Conservation (phyloP, 257 asterid genomes). For the Linaria vulgaris region DNA sequence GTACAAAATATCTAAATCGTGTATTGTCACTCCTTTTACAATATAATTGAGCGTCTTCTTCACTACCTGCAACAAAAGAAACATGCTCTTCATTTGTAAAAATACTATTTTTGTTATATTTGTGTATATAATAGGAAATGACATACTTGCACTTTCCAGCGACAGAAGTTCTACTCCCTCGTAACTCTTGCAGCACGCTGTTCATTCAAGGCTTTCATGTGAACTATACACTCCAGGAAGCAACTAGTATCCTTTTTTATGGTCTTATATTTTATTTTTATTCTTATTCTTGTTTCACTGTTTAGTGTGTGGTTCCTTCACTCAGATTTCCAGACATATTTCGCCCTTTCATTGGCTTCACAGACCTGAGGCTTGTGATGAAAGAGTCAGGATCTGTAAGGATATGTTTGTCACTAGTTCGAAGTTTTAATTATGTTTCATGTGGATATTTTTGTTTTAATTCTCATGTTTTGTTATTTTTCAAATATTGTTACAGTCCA, state of each 20-base stretch:
- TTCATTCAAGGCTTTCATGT: slow-evolving; percentile 12
- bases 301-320: slow-evolving; percentile 46
- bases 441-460: neutral
- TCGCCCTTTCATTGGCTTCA: slow-evolving; percentile 85
- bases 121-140: neutral
- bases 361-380: slow-evolving; percentile 75
- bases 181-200: slow-evolving; percentile 49
- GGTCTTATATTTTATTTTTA: neutral
- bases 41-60: too few species aligned
- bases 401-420: neutral
- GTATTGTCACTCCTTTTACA: too few species aligned
- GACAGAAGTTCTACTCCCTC: slow-evolving; percentile 44
- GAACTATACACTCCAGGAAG: slow-evolving; percentile 40
- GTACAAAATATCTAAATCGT: too few species aligned
- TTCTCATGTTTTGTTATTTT: neutral
- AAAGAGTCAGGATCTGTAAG: slow-evolving; percentile 77
- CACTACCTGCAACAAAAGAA: too few species aligned
- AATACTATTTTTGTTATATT: too few species aligned
- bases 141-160: neutral
- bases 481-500: slow-evolving; percentile 45
- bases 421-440: slow-evolving; percentile 5
- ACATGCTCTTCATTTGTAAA: too few species aligned
- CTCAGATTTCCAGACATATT: slow-evolving; percentile 60
- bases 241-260: slow-evolving; percentile 74
- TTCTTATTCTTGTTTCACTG: neutral